Percentiles rank a stretch among this genome's conserved stretches.
These are phyloP conservation scores for Artemisia tridentata DNA, from an alignment of 129 eudicot species.

Conservation along the genomic window DNA sequence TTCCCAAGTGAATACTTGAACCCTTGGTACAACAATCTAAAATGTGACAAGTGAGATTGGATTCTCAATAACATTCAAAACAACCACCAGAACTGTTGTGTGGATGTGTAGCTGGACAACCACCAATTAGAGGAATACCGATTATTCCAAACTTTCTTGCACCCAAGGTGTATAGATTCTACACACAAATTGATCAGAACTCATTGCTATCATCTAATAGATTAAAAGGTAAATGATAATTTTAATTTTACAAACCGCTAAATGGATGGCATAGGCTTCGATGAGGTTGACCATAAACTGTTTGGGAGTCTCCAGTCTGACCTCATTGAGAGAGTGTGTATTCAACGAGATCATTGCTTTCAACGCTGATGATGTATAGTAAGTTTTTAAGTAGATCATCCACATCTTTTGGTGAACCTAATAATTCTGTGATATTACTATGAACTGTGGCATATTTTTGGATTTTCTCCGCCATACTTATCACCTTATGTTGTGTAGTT, in stretches of 20 bases:
- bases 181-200: slow-evolving; percentile 11
- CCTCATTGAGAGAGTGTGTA: slow-evolving; percentile 1
- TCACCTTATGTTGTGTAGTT: slow-evolving; percentile 35
- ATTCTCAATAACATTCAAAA: too few relatives aligned
- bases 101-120: slow-evolving; percentile 37
- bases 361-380: slow-evolving; percentile 43
- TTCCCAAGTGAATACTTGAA: slow-evolving; percentile 50
- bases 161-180: slow-evolving; percentile 44
- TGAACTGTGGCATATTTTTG: slow-evolving; percentile 41
- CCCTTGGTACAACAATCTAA: slow-evolving; percentile 29
- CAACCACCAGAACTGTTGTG: slow-evolving; percentile 31
- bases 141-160: slow-evolving; percentile 49
- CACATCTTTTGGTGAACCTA: slow-evolving; percentile 27
- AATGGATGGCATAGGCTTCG: slow-evolving; percentile 23
- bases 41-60: slow-evolving; percentile 16
- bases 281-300: slow-evolving; percentile 26
- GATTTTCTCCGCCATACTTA: slow-evolving; percentile 37
- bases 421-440: slow-evolving; percentile 23
- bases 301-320: neutral
- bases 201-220: neutral
- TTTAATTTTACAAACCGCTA: slow-evolving; percentile 28
- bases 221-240: neutral
- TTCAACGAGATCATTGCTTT: slow-evolving; percentile 58
- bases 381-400: slow-evolving; percentile 30
- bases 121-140: slow-evolving; percentile 47